Percentiles rank a stretch among this genome's conserved stretches.
Evolutionary conservation across 2,329 filamentous ascomycete species (phyloP).

Genomic region (Mariannaea elegans): DNA sequence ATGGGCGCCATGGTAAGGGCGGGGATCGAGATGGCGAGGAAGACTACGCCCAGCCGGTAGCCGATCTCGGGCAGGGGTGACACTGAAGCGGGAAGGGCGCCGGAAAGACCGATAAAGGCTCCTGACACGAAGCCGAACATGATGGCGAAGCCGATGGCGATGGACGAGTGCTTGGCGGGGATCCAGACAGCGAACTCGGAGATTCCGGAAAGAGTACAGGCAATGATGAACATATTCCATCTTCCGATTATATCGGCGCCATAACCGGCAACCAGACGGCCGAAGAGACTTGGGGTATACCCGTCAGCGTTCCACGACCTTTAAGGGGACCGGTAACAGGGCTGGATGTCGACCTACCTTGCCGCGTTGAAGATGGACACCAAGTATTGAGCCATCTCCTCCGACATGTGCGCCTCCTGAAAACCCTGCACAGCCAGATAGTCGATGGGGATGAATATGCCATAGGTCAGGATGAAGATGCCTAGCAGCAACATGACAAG

Average conservation of each 20-base stretch:
- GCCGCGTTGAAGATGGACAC: conserved; percentile 50
- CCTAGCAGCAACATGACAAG: conserved; percentile 41
- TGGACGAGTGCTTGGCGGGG: conserved; percentile 38
- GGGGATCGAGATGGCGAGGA: conserved; percentile 62
- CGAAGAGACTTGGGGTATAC: conserved; percentile 42
- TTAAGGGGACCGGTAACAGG: neutral
- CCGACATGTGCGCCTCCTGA: conserved; percentile 39
- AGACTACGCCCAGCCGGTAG: conserved; percentile 49
- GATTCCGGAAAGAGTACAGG: conserved; percentile 52
- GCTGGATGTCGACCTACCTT: neutral
- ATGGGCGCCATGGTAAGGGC: conserved; percentile 67
- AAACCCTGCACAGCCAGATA: conserved; percentile 43
- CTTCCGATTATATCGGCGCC: conserved; percentile 47
- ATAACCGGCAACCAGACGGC: conserved; percentile 45
- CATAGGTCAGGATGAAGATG: conserved; percentile 48
- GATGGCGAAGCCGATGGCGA: neutral
- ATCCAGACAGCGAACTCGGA: conserved; percentile 55
- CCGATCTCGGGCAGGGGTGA: conserved; percentile 38
- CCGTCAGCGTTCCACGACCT: neutral
- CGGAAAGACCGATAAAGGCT: conserved; percentile 62
- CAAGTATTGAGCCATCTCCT: conserved; percentile 45
- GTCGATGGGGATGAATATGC: conserved; percentile 49
- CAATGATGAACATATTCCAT: conserved; percentile 55
- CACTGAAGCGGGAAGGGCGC: conserved; percentile 38
- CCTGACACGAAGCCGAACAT: conserved; percentile 59